phyloP scores from a whole-genome alignment of 2,329 filamentous ascomycete species.

The Trichoderma koningiopsis region DNA sequence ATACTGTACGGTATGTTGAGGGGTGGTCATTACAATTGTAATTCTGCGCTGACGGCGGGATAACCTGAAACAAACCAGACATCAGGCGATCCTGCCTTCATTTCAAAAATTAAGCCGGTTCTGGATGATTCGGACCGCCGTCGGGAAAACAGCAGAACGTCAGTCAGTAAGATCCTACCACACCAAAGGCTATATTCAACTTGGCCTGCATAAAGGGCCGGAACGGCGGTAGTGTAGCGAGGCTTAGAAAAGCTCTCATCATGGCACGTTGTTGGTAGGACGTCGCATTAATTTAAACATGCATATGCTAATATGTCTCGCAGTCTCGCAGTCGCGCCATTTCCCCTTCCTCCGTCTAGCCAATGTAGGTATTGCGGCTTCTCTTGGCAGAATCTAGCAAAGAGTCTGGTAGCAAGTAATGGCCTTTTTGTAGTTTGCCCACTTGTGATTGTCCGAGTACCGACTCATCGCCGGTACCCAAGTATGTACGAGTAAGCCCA shows the following conservation, averaged over 20 bases:
- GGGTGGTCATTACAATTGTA: too few species aligned
- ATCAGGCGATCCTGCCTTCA: background rate
- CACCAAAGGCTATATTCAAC: slow-evolving; percentile 1
- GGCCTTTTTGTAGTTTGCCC: background rate
- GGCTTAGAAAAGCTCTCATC: background rate
- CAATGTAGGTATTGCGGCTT: background rate
- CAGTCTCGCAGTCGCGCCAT: background rate
- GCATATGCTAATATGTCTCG: slow-evolving; percentile 12
- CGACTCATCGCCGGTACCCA: background rate
- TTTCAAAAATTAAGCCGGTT: background rate
- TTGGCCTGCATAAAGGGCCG: slow-evolving; percentile 12
- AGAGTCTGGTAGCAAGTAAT: background rate
- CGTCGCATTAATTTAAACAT: slow-evolving; percentile 9
- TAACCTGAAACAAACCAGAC: slow-evolving; percentile 2
- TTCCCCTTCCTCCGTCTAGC: background rate
- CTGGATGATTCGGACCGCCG: background rate
- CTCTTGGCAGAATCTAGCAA: background rate
- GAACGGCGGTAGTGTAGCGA: background rate
- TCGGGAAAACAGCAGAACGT: slow-evolving; percentile 13
- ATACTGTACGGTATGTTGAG: background rate
- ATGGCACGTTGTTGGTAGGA: slow-evolving; percentile 4
- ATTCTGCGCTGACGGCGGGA: background rate
- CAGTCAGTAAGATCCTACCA: background rate
- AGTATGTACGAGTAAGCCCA: background rate
- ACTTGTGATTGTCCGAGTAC: background rate